Evolutionary conservation across 495 filamentous ascomycete genomes (phyloP), one percentile per base, ranked within the genome.

Genomic region (Penicillium turbatum): DNA sequence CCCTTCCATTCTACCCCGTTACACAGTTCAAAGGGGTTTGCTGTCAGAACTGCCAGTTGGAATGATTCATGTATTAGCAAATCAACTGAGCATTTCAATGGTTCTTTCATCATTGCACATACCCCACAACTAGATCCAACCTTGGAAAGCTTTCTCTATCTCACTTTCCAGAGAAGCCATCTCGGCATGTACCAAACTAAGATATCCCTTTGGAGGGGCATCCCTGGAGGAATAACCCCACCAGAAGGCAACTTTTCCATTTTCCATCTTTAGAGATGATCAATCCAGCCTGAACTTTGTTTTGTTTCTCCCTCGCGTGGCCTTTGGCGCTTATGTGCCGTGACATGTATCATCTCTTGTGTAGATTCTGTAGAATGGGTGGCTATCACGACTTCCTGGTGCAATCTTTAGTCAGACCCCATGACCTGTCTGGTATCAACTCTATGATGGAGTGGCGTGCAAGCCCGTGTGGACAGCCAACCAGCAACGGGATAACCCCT

Each of bases 401-500:
- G 44, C 43, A 34, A 50, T 35, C 29, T 41, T 31, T 32, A 37
- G 36, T 27, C 7, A 34, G 42, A 46, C 31, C 58, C 39, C 57
- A 64, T 66, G 60, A 63, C 61, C 40, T 21, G n/a, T 43, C 35
- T 27, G 30, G 43, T 31, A 41, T 61, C 54, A 57, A 54, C 38
- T 51, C 48, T 49, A 56, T 59, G 51, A 43, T 53, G 55, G 15
- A 65, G 61, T 66, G 63, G 63, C 57, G 63, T 59, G 55, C 39
- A 34, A 58, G 47, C 13, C 59, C 61, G 56, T 54, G 57, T 60
- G 54, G 59, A 48, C 55, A 59, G 60, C 62, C 62, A 66, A 53
- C 42, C 49, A 51, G 43, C 40, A 13, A 34, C 51, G 30, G 36
- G 36, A 46, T 44, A 46, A 50, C 44, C 60, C 53, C 53, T 46